phyloP scores from a whole-genome alignment of 805 yeast species.

The Priceomyces fermenticarens region DNA sequence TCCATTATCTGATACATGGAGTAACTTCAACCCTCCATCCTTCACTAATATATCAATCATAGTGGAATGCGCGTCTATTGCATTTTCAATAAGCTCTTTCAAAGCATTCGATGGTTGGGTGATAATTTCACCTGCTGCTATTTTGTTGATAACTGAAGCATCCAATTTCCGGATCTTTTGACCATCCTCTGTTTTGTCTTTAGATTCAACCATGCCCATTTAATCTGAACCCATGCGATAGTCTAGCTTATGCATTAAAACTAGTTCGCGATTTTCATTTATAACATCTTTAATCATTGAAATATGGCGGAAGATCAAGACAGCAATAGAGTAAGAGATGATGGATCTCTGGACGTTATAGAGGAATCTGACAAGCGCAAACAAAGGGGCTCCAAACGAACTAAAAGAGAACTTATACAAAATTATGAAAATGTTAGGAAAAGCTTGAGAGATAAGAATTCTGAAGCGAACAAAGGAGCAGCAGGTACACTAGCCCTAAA shows the following conservation, averaged over 20 bases:
- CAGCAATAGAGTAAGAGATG: background rate
- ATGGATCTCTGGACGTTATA: background rate
- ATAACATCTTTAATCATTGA: background rate
- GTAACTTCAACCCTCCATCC: constrained; percentile 86
- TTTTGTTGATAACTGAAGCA: constrained; percentile 72
- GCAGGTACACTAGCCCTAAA: constrained; percentile 49
- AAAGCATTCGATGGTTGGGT: constrained; percentile 92
- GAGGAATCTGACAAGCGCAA: background rate
- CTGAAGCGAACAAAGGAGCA: constrained; percentile 54
- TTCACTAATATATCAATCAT: constrained; percentile 75
- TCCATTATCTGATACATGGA: constrained; percentile 91
- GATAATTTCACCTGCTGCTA: constrained; percentile 97
- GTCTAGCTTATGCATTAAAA: background rate
- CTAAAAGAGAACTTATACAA: constrained; percentile 13
- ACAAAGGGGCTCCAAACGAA: constrained; percentile 22
- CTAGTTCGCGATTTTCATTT: background rate
- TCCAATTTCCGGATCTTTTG: constrained; percentile 44
- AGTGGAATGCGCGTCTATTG: constrained; percentile 81
- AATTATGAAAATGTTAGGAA: constrained; percentile 27
- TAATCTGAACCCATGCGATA: background rate
- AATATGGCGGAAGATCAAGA: background rate
- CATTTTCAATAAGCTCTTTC: constrained; percentile 88
- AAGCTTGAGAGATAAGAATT: constrained; percentile 34
- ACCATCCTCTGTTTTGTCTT: background rate
- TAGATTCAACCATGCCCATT: background rate